Percentiles rank a stretch among this genome's conserved stretches.
These are phyloP conservation scores for Mrakia frigida DNA, from an alignment of 768 basidiomycete genomes.

Conservation along the genomic window DNA sequence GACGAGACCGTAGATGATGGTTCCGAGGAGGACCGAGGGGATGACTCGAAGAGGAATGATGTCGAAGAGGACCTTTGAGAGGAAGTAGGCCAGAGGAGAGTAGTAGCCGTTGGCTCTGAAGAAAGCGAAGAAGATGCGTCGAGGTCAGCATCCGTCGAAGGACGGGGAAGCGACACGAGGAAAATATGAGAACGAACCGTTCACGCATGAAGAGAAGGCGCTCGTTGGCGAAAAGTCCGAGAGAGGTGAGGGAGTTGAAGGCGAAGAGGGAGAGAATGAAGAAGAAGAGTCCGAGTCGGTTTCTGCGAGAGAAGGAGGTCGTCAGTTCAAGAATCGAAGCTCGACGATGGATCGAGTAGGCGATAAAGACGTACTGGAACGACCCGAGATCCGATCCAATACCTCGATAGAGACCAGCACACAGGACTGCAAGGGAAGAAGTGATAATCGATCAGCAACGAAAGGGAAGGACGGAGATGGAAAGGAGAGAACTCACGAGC, in stretches of 20 bases:
- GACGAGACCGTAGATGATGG: slow-evolving; percentile 89
- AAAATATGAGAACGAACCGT: slow-evolving; percentile 52
- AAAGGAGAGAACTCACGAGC: slow-evolving; percentile 60
- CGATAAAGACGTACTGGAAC: slow-evolving; percentile 24
- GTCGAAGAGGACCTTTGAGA: slow-evolving; percentile 95
- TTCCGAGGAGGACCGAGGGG: slow-evolving; percentile 90
- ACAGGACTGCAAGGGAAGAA: slow-evolving; percentile 10
- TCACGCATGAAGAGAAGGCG: slow-evolving; percentile 98
- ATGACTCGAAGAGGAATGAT: slow-evolving; percentile 90
- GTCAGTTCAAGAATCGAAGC: neutral
- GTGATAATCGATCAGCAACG: neutral
- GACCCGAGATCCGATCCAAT: slow-evolving; percentile 32
- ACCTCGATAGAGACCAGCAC: slow-evolving; percentile 29
- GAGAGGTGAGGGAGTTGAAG: too few species aligned
- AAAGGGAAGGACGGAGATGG: neutral
- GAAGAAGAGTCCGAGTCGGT: slow-evolving; percentile 77
- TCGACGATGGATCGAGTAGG: neutral
- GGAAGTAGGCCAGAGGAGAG: slow-evolving; percentile 91
- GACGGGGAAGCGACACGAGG: neutral
- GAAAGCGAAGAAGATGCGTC: neutral
- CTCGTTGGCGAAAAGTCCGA: slow-evolving; percentile 81
- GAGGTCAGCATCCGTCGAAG: neutral
- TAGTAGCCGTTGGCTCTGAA: slow-evolving; percentile 93
- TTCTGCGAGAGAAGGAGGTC: slow-evolving; percentile 35
- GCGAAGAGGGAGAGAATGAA: slow-evolving; percentile 50